phyloP scores from a whole-genome alignment of 2,329 filamentous ascomycete species.

The Lecanosticta acicola region DNA sequence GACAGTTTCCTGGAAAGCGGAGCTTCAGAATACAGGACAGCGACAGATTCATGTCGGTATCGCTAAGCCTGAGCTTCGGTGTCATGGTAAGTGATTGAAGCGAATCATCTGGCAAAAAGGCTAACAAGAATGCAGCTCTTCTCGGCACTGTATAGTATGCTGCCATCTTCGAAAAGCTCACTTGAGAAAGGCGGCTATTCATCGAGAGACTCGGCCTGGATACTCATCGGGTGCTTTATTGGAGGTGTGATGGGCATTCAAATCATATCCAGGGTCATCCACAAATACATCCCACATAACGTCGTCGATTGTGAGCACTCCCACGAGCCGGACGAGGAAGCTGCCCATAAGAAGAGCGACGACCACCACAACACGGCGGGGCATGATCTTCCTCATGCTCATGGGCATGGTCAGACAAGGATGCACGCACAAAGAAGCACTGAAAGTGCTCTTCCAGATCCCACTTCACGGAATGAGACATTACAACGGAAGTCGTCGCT shows the following conservation, averaged over 20 bases:
- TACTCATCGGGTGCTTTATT: constrained; percentile 64
- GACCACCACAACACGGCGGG: constrained; percentile 18
- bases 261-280: constrained; percentile 63
- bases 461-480: background rate
- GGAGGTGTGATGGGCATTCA: constrained; percentile 72
- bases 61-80: constrained; percentile 86
- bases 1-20: constrained; percentile 64
- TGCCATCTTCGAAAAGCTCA: constrained; percentile 78
- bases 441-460: constrained; percentile 22
- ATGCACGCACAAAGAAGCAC: constrained; percentile 5
- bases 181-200: constrained; percentile 63
- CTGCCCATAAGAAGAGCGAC: constrained; percentile 26
- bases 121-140: constrained; percentile 59
- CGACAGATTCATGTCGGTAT: constrained; percentile 79
- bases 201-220: constrained; percentile 60
- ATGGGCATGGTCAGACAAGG: constrained; percentile 17
- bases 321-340: constrained; percentile 56
- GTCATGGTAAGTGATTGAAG: constrained; percentile 67
- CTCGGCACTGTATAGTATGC: constrained; percentile 86
- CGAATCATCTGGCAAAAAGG: background rate
- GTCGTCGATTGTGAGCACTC: constrained; percentile 75
- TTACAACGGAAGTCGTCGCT: background rate
- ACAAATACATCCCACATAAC: constrained; percentile 69
- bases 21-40: constrained; percentile 86
- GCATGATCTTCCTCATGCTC: constrained; percentile 27